phyloP scores from a whole-genome alignment of 1,284 basidiomycete species.

The Serendipita sp. region DNA sequence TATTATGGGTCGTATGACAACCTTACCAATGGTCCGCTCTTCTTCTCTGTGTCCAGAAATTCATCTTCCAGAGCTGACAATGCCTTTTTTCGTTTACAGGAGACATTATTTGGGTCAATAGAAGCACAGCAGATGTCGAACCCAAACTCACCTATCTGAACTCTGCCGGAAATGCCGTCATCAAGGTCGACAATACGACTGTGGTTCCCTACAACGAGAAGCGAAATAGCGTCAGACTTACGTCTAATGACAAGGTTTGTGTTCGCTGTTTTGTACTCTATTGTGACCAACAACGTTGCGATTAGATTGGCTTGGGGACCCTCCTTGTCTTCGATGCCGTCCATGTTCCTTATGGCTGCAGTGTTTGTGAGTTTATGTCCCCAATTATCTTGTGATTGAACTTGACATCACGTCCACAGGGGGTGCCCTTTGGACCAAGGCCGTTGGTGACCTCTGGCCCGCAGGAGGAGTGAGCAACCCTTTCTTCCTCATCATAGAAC shows the following conservation, averaged over 20 bases:
- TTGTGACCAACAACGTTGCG: no score
- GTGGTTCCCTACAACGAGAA: slow-evolving; percentile 44
- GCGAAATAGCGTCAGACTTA: slow-evolving; percentile 54
- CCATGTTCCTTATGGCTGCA: slow-evolving; percentile 60
- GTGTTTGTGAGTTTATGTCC: slow-evolving; percentile 27
- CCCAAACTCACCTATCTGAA: slow-evolving; percentile 48
- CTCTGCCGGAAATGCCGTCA: slow-evolving; percentile 46
- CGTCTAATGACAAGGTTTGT: slow-evolving; percentile 36
- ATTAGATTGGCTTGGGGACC: slow-evolving; percentile 35
- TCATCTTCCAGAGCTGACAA: slow-evolving; percentile 37
- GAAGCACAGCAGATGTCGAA: slow-evolving; percentile 39
- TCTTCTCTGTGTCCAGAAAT: background rate
- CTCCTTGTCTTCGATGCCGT: slow-evolving; percentile 51
- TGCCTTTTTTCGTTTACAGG: slow-evolving; percentile 43
- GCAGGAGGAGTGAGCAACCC: background rate
- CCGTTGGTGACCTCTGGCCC: slow-evolving; percentile 8
- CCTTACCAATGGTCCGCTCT: slow-evolving; percentile 40
- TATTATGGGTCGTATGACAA: slow-evolving; percentile 29
- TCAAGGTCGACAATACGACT: slow-evolving; percentile 56
- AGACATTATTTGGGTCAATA: slow-evolving; percentile 35
- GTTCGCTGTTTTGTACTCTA: no score
- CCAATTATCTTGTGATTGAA: background rate
- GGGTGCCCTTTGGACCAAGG: background rate
- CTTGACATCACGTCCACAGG: background rate
- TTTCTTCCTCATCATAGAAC: no score